These are phyloP conservation scores for Cladobotryum mycophilum DNA, from an alignment of 2,329 filamentous ascomycete species.

Conservation along the genomic window DNA sequence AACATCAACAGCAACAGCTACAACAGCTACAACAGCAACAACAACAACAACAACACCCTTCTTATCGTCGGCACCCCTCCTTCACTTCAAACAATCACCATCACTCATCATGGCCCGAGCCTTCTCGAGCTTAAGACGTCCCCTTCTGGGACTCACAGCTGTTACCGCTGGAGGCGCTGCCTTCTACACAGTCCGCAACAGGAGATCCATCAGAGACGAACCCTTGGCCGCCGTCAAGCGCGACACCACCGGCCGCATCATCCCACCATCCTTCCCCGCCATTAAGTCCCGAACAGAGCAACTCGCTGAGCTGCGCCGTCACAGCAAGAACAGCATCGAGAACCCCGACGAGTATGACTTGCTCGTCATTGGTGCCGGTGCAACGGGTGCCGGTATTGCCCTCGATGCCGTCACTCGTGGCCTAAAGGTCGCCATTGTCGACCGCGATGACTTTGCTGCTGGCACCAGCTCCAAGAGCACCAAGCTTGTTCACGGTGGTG, in stretches of 20 bases:
- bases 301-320: constrained; percentile 33
- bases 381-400: constrained; percentile 73
- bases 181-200: constrained; percentile 24
- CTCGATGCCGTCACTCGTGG: constrained; percentile 75
- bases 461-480: constrained; percentile 84
- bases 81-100: too few species aligned
- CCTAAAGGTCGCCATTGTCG: constrained; percentile 72
- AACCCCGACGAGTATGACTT: constrained; percentile 63
- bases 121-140: constrained; percentile 29
- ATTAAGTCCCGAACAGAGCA: constrained; percentile 31
- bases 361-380: constrained; percentile 71
- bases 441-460: constrained; percentile 75
- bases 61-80: neutral
- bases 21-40: too few species aligned
- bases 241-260: constrained; percentile 30
- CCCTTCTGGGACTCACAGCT: constrained; percentile 26
- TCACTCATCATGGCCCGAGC: constrained; percentile 27
- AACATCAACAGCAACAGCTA: too few species aligned
- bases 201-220: constrained; percentile 25
- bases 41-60: too few species aligned
- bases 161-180: constrained; percentile 25
- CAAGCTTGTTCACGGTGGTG: constrained; percentile 79
- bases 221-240: constrained; percentile 30
- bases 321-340: constrained; percentile 24
- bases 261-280: constrained; percentile 31